Conservation (phyloP, 2,329 filamentous ascomycete genomes). For the Talaromyces pinophilus region DNA sequence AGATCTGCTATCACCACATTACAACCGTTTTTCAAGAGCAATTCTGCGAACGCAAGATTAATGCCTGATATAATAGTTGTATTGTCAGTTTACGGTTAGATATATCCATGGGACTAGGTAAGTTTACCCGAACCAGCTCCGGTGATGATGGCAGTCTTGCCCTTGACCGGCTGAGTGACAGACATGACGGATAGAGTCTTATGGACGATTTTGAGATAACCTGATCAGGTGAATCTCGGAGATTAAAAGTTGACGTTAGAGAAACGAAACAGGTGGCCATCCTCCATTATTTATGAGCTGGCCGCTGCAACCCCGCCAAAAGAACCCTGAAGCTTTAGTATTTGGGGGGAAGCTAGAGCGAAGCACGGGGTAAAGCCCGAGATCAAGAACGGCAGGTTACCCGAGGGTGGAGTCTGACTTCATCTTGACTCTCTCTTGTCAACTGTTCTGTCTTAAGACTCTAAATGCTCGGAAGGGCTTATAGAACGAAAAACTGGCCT, state of each 20-base stretch:
- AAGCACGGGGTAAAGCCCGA: conserved; percentile 9
- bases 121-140: conserved; percentile 55
- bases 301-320: conserved; percentile 13
- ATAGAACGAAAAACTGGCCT: background rate
- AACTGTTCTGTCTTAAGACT: background rate
- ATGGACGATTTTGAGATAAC: background rate
- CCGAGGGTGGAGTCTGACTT: conserved; percentile 65
- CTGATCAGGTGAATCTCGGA: background rate
- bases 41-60: conserved; percentile 47
- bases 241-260: too few species aligned
- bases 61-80: conserved; percentile 39
- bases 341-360: conserved; percentile 12
- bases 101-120: background rate
- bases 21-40: conserved; percentile 48
- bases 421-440: background rate
- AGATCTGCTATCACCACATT: conserved; percentile 52
- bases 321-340: background rate
- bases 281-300: background rate
- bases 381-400: conserved; percentile 46
- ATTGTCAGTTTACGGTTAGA: background rate
- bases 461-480: too few species aligned
- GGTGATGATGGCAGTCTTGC: conserved; percentile 56
- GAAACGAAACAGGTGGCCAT: background rate
- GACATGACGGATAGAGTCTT: conserved; percentile 16
- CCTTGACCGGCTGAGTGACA: conserved; percentile 46